phyloP scores from a whole-genome alignment of 169 alveolate species.

The Eimeria maxima region DNA sequence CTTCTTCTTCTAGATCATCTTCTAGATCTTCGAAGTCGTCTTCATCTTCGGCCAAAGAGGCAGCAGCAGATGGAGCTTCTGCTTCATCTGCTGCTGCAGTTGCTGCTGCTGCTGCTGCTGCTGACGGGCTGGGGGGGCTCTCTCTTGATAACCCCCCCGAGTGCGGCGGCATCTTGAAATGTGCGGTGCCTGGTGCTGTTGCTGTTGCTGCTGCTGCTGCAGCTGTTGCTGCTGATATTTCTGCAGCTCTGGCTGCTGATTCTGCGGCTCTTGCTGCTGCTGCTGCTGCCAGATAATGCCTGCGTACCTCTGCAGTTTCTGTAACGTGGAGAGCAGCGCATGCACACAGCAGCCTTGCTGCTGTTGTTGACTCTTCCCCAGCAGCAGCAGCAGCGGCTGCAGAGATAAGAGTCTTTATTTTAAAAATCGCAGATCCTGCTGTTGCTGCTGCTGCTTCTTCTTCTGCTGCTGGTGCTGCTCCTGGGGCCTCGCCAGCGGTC shows the following conservation, averaged over 20 bases:
- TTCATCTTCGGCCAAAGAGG: not conserved
- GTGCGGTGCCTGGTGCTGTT: not conserved
- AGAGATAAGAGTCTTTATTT: not conserved
- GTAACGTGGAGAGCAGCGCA: no score
- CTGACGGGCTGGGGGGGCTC: not conserved
- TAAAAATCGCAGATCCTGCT: not conserved
- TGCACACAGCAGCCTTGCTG: not conserved
- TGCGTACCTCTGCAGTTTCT: no score
- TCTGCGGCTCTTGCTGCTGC: no score
- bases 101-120: no score
- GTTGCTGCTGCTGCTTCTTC: not conserved
- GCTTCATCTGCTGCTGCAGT: no score
- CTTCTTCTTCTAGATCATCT: not conserved
- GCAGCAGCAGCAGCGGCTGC: not conserved
- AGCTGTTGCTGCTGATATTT: not conserved
- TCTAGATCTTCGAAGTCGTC: not conserved
- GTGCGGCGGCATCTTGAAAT: not conserved
- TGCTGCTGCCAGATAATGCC: no score
- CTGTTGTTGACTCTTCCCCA: not conserved
- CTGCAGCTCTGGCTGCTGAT: not conserved
- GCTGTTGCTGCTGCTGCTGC: conserved; percentile 44
- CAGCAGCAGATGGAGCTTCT: not conserved
- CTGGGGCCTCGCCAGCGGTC: not conserved
- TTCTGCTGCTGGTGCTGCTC: not conserved
- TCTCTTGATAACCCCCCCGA: not conserved